Percentiles rank a stretch among this genome's conserved stretches.
These are phyloP conservation scores for Jackrogersella minutella DNA, from an alignment of 495 filamentous ascomycete genomes.

Conservation along the genomic window DNA sequence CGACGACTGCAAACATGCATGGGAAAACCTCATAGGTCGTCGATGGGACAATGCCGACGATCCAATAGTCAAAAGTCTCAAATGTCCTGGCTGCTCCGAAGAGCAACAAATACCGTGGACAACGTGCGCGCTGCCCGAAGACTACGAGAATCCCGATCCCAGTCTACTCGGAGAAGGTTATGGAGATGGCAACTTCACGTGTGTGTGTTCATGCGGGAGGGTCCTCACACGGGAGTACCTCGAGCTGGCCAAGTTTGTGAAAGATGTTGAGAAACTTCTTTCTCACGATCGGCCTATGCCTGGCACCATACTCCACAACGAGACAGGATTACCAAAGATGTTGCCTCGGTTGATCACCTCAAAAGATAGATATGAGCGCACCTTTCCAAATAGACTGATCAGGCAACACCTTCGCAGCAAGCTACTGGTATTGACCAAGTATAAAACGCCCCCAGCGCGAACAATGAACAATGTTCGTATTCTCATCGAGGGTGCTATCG, in stretches of 20 bases:
- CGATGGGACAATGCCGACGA: constrained; percentile 69
- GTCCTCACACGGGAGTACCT: constrained; percentile 63
- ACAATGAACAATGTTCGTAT: constrained; percentile 55
- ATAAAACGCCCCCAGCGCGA: constrained; percentile 26
- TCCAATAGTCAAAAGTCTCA: constrained; percentile 54
- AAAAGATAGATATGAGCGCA: constrained; percentile 44
- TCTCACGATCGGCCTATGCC: constrained; percentile 62
- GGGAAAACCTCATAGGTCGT: constrained; percentile 59
- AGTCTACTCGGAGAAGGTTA: constrained; percentile 63
- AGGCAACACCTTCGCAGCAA: constrained; percentile 48
- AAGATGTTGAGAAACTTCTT: constrained; percentile 59
- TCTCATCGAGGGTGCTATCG: constrained; percentile 55
- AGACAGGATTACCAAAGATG: constrained; percentile 46
- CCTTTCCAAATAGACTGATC: constrained; percentile 70
- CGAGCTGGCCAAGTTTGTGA: constrained; percentile 63
- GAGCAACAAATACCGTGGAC: constrained; percentile 67
- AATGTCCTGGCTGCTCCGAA: constrained; percentile 65
- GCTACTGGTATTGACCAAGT: constrained; percentile 47
- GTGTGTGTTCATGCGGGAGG: constrained; percentile 58
- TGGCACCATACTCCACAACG: constrained; percentile 64
- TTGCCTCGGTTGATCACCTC: background rate
- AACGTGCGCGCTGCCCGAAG: constrained; percentile 53
- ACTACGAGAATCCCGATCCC: constrained; percentile 16
- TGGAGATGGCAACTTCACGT: constrained; percentile 66
- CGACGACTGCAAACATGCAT: constrained; percentile 51